Evolutionary conservation across 2,329 filamentous ascomycete genomes (phyloP).

Genomic region (Sarocladium strictum): DNA sequence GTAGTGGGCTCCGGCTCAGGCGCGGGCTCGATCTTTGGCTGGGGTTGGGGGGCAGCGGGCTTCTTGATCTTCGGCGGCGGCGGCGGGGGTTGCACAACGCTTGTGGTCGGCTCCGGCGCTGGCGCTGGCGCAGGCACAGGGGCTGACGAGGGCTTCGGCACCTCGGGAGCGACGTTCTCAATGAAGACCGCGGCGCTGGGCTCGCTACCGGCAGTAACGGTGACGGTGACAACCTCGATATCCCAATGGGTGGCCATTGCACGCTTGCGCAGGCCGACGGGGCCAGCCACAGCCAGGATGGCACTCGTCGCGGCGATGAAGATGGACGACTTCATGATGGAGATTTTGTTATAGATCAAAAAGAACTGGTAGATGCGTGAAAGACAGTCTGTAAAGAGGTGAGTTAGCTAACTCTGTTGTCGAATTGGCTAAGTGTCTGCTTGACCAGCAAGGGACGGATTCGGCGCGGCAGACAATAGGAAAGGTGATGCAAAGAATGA

Average conservation of each 20-base stretch:
- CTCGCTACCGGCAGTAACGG: conserved; percentile 31
- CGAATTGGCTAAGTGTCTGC: not conserved
- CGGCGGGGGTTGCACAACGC: not conserved
- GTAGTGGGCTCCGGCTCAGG: conserved; percentile 11
- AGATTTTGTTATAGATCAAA: conserved; percentile 1
- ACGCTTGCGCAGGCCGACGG: conserved; percentile 32
- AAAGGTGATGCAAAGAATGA: conserved; percentile 2
- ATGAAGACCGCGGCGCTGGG: conserved; percentile 19
- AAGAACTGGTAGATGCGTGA: conserved; percentile 7
- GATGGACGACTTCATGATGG: conserved; percentile 43
- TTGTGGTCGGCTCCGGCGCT: conserved; percentile 6
- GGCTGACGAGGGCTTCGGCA: conserved; percentile 11
- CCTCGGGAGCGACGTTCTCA: conserved; percentile 16
- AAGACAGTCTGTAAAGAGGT: conserved; percentile 4
- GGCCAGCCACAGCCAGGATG: conserved; percentile 38
- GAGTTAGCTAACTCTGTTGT: conserved; percentile 8
- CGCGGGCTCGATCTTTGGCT: conserved; percentile 13
- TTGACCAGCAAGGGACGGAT: conserved; percentile 3
- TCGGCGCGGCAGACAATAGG: not conserved
- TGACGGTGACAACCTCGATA: conserved; percentile 36
- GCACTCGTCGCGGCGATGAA: conserved; percentile 40
- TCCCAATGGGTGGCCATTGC: conserved; percentile 34
- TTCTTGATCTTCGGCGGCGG: conserved; percentile 10
- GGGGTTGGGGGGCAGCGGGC: conserved; percentile 11
- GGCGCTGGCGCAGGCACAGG: conserved; percentile 11